These are phyloP conservation scores for Stagonosporopsis rhizophila DNA, from an alignment of 2,329 filamentous ascomycete genomes.

Conservation along the genomic window DNA sequence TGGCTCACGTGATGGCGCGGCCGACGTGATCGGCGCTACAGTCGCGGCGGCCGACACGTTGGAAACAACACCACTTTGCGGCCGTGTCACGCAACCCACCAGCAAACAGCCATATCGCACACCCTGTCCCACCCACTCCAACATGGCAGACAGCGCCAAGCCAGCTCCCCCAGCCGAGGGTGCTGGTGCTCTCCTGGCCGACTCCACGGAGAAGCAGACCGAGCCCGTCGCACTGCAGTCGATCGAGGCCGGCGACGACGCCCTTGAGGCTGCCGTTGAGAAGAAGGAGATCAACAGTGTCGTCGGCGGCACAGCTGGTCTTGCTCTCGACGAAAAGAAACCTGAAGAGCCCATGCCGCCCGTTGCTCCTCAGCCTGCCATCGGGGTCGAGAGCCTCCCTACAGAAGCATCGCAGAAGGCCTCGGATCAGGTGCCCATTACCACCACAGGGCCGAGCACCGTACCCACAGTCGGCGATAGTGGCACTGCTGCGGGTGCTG, in stretches of 20 bases:
- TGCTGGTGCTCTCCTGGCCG: constrained; percentile 15
- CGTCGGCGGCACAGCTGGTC: constrained; percentile 24
- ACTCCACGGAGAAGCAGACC: constrained; percentile 25
- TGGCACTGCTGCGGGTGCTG: constrained; percentile 8
- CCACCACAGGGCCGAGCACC: constrained; percentile 12
- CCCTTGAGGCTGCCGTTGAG: constrained; percentile 19
- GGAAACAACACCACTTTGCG: constrained; percentile 4
- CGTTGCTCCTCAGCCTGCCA: constrained; percentile 16
- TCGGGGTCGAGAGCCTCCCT: constrained; percentile 13
- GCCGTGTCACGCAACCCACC: neutral
- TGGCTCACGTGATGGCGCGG: constrained; percentile 16
- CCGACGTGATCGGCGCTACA: constrained; percentile 10
- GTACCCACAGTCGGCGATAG: constrained; percentile 9
- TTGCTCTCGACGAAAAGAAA: constrained; percentile 27
- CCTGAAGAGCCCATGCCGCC: constrained; percentile 21
- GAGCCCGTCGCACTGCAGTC: constrained; percentile 17
- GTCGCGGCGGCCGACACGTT: constrained; percentile 1
- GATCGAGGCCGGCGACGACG: constrained; percentile 23
- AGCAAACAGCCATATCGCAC: neutral
- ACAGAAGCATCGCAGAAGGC: constrained; percentile 14
- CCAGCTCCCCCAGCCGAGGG: constrained; percentile 22
- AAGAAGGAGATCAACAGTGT: constrained; percentile 27
- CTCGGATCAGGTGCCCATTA: constrained; percentile 23
- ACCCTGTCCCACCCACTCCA: neutral
- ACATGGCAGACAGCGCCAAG: constrained; percentile 17